These are phyloP conservation scores for Paraphaeosphaeria minitans DNA, from an alignment of 2,329 filamentous ascomycete genomes.

Conservation along the genomic window DNA sequence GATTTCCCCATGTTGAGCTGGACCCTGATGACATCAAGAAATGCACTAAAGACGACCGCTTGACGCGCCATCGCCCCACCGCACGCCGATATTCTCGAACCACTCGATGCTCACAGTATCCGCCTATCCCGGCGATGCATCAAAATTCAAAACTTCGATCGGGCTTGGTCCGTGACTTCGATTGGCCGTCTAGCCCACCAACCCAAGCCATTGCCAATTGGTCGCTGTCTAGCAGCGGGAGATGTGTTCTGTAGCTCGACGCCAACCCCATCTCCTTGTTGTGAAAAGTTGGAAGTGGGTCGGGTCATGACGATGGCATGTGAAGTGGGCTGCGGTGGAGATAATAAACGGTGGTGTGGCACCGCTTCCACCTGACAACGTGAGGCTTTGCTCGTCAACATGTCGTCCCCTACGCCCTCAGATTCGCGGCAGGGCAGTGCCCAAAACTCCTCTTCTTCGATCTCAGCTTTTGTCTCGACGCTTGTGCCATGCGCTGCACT, in stretches of 20 bases:
- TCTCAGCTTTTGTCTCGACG: slow-evolving; percentile 8
- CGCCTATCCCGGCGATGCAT: neutral
- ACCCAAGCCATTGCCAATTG: neutral
- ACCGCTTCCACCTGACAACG: neutral
- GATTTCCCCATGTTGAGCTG: neutral
- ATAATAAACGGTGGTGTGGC: neutral
- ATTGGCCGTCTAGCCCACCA: neutral
- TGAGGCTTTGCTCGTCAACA: neutral
- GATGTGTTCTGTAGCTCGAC: neutral
- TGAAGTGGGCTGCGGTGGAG: neutral
- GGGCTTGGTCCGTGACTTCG: neutral
- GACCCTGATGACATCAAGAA: slow-evolving; percentile 4
- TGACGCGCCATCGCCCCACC: neutral
- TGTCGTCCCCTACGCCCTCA: too few relatives aligned
- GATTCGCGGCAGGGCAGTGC: neutral
- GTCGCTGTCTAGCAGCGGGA: neutral
- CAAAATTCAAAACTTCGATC: neutral
- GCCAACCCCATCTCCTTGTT: neutral
- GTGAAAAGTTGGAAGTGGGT: neutral
- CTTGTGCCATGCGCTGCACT: slow-evolving; percentile 8
- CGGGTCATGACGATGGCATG: slow-evolving; percentile 1
- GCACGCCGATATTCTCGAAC: neutral
- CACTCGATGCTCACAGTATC: neutral
- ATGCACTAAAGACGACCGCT: neutral
- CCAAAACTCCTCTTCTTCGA: slow-evolving; percentile 4